A percentile compares a stretch with the other conserved stretches of the same genome.
phyloP scores from a whole-genome alignment of 768 basidiomycete species.

The Suillus subluteus region DNA sequence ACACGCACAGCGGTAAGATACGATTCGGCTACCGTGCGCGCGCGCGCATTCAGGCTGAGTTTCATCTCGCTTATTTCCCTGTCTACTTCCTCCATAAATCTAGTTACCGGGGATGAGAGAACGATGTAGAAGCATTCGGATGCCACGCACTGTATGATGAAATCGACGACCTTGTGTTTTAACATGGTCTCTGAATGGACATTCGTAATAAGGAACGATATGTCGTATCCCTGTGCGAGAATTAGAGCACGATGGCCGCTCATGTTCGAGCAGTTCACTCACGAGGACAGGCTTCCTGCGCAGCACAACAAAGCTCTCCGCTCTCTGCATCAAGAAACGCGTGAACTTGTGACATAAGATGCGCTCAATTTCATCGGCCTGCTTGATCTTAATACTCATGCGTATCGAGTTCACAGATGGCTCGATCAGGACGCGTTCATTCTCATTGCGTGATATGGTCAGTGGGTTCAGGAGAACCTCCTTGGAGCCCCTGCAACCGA shows the following conservation, averaged over 20 bases:
- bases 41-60: conserved; percentile 91
- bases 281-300: conserved; percentile 92
- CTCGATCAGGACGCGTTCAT: conserved; percentile 96
- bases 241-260: conserved; percentile 18
- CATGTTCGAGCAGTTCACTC: conserved; percentile 31
- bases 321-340: conserved; percentile 98
- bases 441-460: conserved; percentile 94
- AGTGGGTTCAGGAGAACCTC: conserved; percentile 95
- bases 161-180: conserved; percentile 99
- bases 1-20: conserved; percentile 85
- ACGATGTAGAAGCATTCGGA: conserved; percentile 9
- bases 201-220: conserved; percentile 98
- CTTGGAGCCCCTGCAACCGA: conserved; percentile 70
- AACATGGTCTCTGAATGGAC: conserved; percentile 97
- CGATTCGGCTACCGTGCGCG: conserved; percentile 96
- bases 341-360: conserved; percentile 99
- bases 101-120: conserved; percentile 31
- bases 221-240: conserved; percentile 87
- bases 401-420: conserved; percentile 97
- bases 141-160: conserved; percentile 89
- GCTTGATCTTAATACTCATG: conserved; percentile 97
- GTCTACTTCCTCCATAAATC: conserved; percentile 99
- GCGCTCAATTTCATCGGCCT: conserved; percentile 97
- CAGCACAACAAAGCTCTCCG: conserved; percentile 96
- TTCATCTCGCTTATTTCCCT: conserved; percentile 99